Conservation (phyloP, 441 rosid genomes). For the Erysimum cheiri region DNA sequence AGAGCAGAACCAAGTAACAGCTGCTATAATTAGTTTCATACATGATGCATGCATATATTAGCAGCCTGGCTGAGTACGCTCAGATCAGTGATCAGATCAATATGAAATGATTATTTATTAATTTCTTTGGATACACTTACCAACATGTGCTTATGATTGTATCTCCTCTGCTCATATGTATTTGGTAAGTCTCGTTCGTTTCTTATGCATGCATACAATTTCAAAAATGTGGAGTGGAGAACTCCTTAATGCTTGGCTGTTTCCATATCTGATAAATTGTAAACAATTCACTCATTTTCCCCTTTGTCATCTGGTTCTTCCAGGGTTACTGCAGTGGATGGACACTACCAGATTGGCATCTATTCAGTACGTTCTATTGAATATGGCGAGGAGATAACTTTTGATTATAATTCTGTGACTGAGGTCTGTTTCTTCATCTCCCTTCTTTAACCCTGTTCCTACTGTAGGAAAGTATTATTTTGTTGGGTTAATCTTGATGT, state of each 20-base stretch:
- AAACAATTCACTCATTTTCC: constrained; percentile 15
- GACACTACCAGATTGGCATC: constrained; percentile 98
- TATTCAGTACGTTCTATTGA: constrained; percentile 83
- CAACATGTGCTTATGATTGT: constrained; percentile 30
- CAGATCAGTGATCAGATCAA: constrained; percentile 20
- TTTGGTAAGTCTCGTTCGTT: constrained; percentile 19
- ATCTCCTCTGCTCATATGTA: constrained; percentile 24
- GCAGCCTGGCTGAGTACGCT: constrained; percentile 26
- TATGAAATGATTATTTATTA: constrained; percentile 8
- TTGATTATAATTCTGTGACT: constrained; percentile 98
- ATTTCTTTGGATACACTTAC: constrained; percentile 30
- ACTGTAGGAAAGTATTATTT: constrained; percentile 31
- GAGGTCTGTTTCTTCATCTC: constrained; percentile 64
- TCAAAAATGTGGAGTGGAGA: constrained; percentile 23
- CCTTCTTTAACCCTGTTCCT: constrained; percentile 25
- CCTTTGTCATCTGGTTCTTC: constrained; percentile 37
- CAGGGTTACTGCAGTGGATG: constrained; percentile 99
- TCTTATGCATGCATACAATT: constrained; percentile 17
- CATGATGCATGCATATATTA: constrained; percentile 33
- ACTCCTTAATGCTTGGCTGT: constrained; percentile 17
- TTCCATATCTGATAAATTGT: constrained; percentile 7
- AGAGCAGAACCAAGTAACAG: constrained; percentile 28
- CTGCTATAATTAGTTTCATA: constrained; percentile 7
- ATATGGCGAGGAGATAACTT: constrained; percentile 95
- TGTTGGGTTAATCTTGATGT: constrained; percentile 22